A percentile compares a stretch with the other conserved stretches of the same genome.
Conservation (phyloP, 805 yeast species). For the Saccharomycodes ludwigii region DNA sequence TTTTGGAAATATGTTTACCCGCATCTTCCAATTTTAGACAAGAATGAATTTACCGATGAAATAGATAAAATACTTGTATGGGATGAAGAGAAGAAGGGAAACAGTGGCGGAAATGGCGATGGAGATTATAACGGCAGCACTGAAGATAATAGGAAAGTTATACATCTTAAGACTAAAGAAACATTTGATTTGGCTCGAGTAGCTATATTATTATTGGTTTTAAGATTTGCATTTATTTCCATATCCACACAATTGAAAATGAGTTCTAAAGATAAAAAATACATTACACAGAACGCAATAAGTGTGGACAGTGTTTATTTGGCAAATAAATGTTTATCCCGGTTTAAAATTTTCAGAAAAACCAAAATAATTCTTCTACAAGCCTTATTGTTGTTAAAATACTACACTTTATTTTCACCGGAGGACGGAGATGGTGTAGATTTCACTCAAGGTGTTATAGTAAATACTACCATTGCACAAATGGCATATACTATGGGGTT, state of each 20-base stretch:
- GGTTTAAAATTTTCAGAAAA: constrained; percentile 5
- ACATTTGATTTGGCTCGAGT: constrained; percentile 6
- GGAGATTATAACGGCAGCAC: too few relatives aligned
- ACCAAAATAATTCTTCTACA: constrained; percentile 5
- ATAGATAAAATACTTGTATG: too few relatives aligned
- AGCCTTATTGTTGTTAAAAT: constrained; percentile 3
- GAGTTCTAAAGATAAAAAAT: constrained; percentile 2
- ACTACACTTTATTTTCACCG: constrained; percentile 5
- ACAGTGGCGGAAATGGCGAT: too few relatives aligned
- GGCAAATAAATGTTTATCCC: constrained; percentile 2
- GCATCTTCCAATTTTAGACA: constrained; percentile 5
- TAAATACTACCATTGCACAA: constrained; percentile 3
- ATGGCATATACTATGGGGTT: constrained; percentile 5
- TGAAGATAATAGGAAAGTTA: neutral
- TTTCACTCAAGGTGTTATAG: constrained; percentile 2
- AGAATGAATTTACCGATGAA: constrained; percentile 3
- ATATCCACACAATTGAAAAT: constrained; percentile 5
- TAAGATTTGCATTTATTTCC: constrained; percentile 4
- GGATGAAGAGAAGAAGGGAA: too few relatives aligned
- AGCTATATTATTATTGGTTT: constrained; percentile 5
- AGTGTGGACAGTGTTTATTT: constrained; percentile 1
- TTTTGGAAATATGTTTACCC: constrained; percentile 7
- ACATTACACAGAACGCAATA: constrained; percentile 2
- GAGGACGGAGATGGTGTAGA: constrained; percentile 7
- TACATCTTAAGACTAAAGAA: neutral